Base-by-base conservation (phyloP, 176 grass and related monocot species). In the Ananas comosus region DNA sequence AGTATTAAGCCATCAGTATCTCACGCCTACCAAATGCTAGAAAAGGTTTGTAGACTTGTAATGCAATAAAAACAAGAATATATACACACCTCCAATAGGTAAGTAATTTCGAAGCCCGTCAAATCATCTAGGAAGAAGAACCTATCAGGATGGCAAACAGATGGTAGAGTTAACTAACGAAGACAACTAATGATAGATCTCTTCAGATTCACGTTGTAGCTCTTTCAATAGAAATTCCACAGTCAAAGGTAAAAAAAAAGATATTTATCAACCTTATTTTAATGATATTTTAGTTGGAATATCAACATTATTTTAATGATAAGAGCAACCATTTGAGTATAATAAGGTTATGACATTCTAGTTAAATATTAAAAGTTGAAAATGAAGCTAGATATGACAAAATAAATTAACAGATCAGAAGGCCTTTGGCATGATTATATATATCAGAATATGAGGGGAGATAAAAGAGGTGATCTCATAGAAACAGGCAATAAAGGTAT, bases 41-140 rank as follows among this genome's bases (percentile, higher is more conserved):
- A 19, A 59, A 59, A 59, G 14, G n/a, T 9, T 19, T 59, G 56
- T 18, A 17, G 19, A 21, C n/a, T 14, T 1, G 56, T 10, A 42
- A 42, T 61, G 16, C 3, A 56, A n/a, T 56, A 56, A 13, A 61
- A 61, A 61, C 56, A 61, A 61, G 57, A 63, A 58, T 53, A 79
- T 48, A 66, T 58, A 71, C 49, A 72, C 74, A 91, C 92, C 88
- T 96, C 88, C 13, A 96, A 78, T 75, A 96, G 88, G 82, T 88
- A 86, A 70, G 91, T 96, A 72, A 96, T 85, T 64, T 96, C 92
- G 72, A 96, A 96, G n/a, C 92, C 92, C 22, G 92, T 96, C 66
- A 91, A 70, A 84, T 96, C 92, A 84, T 96, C 91, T 48, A 96
- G 65, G 64, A 96, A 91, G 78, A 96, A 96, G 72, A 96, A 91